Base-by-base conservation (phyloP, 768 basidiomycete genomes). In the Termitomyces sp. region DNA sequence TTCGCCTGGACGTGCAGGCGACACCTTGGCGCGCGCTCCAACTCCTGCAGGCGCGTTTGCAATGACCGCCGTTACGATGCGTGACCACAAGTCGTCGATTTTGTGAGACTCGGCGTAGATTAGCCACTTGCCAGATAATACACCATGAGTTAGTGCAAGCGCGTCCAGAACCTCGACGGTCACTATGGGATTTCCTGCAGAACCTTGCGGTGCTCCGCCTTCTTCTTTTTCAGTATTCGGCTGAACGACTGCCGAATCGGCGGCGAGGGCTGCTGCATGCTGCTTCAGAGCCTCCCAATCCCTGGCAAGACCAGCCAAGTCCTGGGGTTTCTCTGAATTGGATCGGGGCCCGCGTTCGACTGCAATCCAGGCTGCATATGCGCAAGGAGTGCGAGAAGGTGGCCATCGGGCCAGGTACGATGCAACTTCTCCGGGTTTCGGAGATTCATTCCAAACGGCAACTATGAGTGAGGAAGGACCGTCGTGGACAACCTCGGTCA, bases 81-180 rank as follows among this genome's bases (percentile, higher is more conserved):
- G 68, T 5, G 63, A 64, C 76, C 74, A 77, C 1, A 74, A 59
- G 12, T 61, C 61, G 54, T 77, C 74, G 14, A 75, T 63, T 47
- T 68, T 60, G 17, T 57, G 40, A 1, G 66, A 48, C 25, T 71
- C 61, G n/a, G 64, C 59, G 52, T 73, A 74, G 11, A 77, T 61
- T 55, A 77, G 62, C 74, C 76, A 76, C 49, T 76, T 75, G n/a
- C 72, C 74, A 3, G 61, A 49, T 6, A 72, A 44, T 8, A 72
- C 67, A 17, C 66, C 61, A 56, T 74, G 66, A 8, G 66, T 57
- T 32, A 57, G 64, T n/a, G 74, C 72, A 42, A 76, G 65, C 17
- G 63, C 51, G 53, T 77, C 74, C 9, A 77, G 58, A 5, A 61
- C 55, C 17, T 68, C 67, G 21, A 68, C 64, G 0, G 68, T 71